Evolutionary conservation across 495 filamentous ascomycete genomes (phyloP).

Genomic region (Penicillium canariense): DNA sequence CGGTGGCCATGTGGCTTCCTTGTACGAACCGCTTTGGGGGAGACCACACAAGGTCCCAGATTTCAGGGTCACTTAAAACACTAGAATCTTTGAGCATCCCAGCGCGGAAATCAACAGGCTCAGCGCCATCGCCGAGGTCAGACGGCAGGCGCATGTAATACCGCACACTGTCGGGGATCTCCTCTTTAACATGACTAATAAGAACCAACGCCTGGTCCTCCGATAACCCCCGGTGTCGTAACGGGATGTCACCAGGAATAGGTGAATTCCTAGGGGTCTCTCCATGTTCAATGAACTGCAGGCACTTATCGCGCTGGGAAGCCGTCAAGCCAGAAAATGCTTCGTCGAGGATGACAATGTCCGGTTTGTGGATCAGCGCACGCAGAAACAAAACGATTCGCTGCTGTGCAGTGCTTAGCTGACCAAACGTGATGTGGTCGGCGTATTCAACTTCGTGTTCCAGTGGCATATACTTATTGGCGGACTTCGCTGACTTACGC

Average conservation of each 20-base stretch:
- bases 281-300: slow-evolving; percentile 68
- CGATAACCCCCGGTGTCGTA: slow-evolving; percentile 41
- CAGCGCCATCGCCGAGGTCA: slow-evolving; percentile 40
- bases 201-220: slow-evolving; percentile 75
- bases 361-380: slow-evolving; percentile 75
- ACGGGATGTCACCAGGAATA: background rate
- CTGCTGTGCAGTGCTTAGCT: slow-evolving; percentile 74
- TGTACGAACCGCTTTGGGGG: slow-evolving; percentile 15
- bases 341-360: slow-evolving; percentile 90
- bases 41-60: slow-evolving; percentile 35
- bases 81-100: slow-evolving; percentile 26
- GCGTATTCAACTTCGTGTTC: slow-evolving; percentile 61
- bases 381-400: slow-evolving; percentile 82
- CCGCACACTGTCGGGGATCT: slow-evolving; percentile 76
- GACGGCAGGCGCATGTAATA: slow-evolving; percentile 78
- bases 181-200: slow-evolving; percentile 86
- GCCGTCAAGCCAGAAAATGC: slow-evolving; percentile 88
- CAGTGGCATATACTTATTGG: slow-evolving; percentile 9
- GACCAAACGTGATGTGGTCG: slow-evolving; percentile 64
- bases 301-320: slow-evolving; percentile 76
- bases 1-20: background rate
- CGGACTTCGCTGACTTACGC: background rate
- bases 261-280: slow-evolving; percentile 24
- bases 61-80: slow-evolving; percentile 17
- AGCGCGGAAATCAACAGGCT: slow-evolving; percentile 36